These are phyloP conservation scores for Ustilago bromivora DNA, from an alignment of 1,284 basidiomycete genomes.

Conservation along the genomic window DNA sequence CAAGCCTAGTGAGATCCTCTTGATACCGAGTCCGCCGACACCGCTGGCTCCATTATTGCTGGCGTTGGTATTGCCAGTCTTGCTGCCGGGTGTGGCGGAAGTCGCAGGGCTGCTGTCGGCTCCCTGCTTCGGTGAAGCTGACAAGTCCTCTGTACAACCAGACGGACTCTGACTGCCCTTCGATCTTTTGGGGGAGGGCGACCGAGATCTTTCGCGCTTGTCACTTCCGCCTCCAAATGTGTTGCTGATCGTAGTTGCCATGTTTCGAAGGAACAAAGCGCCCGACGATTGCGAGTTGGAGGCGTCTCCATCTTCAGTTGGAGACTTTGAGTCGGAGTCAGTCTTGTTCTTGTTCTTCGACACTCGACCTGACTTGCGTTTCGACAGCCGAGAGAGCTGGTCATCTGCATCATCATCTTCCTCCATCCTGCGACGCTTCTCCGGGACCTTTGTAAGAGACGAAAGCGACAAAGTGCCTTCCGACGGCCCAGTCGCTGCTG, in stretches of 20 bases:
- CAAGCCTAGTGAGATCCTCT: slow-evolving; percentile 49
- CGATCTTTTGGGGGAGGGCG: slow-evolving; percentile 35
- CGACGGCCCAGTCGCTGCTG: slow-evolving; percentile 59
- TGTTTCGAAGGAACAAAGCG: slow-evolving; percentile 37
- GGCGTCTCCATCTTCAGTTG: slow-evolving; percentile 13
- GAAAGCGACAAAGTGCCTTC: slow-evolving; percentile 60
- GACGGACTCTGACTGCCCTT: slow-evolving; percentile 9
- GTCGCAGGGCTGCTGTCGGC: slow-evolving; percentile 13
- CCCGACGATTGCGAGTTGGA: slow-evolving; percentile 13
- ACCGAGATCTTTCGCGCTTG: slow-evolving; percentile 31
- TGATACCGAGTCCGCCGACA: slow-evolving; percentile 36
- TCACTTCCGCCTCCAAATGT: slow-evolving; percentile 28
- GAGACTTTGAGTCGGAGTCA: slow-evolving; percentile 10
- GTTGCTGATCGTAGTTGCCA: slow-evolving; percentile 49
- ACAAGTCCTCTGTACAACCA: slow-evolving; percentile 13
- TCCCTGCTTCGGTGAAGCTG: slow-evolving; percentile 20
- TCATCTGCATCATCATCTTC: slow-evolving; percentile 52
- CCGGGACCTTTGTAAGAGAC: slow-evolving; percentile 74
- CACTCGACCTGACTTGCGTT: slow-evolving; percentile 42
- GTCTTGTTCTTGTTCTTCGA: slow-evolving; percentile 33
- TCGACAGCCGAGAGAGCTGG: slow-evolving; percentile 44
- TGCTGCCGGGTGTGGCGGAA: slow-evolving; percentile 1
- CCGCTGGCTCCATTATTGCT: slow-evolving; percentile 25
- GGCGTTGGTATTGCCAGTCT: slow-evolving; percentile 15
- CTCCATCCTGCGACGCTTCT: slow-evolving; percentile 71